A percentile compares a stretch with the other conserved stretches of the same genome.
Conservation (phyloP, 768 basidiomycete species). For the Cytidiella melzeri region DNA sequence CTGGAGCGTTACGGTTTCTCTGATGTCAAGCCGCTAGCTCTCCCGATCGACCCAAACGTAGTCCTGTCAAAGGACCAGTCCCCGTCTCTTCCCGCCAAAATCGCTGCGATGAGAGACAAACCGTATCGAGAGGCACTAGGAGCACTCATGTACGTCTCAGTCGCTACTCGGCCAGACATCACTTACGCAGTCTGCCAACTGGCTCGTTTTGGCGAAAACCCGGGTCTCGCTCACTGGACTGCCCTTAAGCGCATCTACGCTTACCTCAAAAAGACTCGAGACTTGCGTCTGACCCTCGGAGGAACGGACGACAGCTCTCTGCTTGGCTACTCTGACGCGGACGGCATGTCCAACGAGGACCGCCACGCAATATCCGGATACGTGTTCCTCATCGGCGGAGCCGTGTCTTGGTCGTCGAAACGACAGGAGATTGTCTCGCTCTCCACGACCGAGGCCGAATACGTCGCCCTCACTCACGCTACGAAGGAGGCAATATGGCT, state of each 20-base stretch:
- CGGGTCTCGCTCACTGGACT: too few relatives aligned
- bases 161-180: constrained; percentile 27
- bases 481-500: constrained; percentile 22
- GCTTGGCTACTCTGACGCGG: constrained; percentile 17
- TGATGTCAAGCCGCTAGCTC: constrained; percentile 20
- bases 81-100: too few relatives aligned
- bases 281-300: constrained; percentile 2
- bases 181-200: constrained; percentile 21
- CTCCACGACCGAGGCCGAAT: constrained; percentile 32
- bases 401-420: constrained; percentile 31
- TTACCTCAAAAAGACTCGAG: constrained; percentile 17
- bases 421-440: constrained; percentile 30
- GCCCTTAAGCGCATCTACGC: constrained; percentile 15
- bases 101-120: too few relatives aligned
- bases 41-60: constrained; percentile 31
- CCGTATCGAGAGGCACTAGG: constrained; percentile 17
- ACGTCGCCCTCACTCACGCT: constrained; percentile 29
- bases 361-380: constrained; percentile 31
- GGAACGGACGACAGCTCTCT: background rate
- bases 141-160: constrained; percentile 24
- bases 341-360: constrained; percentile 15
- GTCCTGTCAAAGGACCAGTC: too few relatives aligned
- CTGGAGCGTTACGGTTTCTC: constrained; percentile 25
- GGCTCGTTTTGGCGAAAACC: too few relatives aligned
- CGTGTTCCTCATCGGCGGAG: constrained; percentile 25